These are phyloP conservation scores for Phytophthora chlamydospora DNA, from an alignment of 352 stramenopile species.

Conservation along the genomic window DNA sequence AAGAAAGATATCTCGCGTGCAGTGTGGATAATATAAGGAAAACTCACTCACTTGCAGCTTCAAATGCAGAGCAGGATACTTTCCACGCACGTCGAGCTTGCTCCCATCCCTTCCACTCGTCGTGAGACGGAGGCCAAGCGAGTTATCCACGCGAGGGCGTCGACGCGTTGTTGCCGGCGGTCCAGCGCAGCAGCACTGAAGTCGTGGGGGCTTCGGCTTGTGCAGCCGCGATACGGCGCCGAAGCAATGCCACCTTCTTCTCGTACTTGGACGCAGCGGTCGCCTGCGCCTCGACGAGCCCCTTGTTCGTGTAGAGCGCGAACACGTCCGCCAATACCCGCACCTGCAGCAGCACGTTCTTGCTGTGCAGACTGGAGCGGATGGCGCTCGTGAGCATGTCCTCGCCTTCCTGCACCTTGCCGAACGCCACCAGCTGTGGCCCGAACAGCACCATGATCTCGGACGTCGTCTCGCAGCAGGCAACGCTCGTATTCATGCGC, in stretches of 20 bases:
- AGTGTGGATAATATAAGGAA: conserved; percentile 19
- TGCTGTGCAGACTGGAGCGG: conserved; percentile 55
- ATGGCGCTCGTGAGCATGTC: conserved; percentile 66
- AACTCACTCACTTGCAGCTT: background rate
- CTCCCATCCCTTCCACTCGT: background rate
- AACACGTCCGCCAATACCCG: conserved; percentile 68
- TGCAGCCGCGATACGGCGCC: conserved; percentile 52
- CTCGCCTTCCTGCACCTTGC: conserved; percentile 56
- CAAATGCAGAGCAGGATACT: conserved; percentile 17
- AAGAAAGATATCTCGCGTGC: background rate
- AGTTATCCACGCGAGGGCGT: conserved; percentile 23
- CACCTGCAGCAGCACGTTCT: conserved; percentile 75
- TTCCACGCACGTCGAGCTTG: conserved; percentile 14
- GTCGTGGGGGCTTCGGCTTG: conserved; percentile 45
- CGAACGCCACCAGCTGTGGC: conserved; percentile 47
- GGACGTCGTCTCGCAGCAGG: conserved; percentile 59
- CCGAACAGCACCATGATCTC: conserved; percentile 81
- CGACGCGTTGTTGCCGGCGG: conserved; percentile 20
- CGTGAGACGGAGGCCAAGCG: conserved; percentile 4
- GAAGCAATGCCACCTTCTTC: conserved; percentile 67
- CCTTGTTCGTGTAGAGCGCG: conserved; percentile 51
- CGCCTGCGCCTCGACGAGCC: conserved; percentile 44
- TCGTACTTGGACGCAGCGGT: conserved; percentile 62
- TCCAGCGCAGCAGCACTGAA: conserved; percentile 60
- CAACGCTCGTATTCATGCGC: conserved; percentile 46